Base-by-base conservation (phyloP, 768 basidiomycete genomes). In the Mycena capillaripes region DNA sequence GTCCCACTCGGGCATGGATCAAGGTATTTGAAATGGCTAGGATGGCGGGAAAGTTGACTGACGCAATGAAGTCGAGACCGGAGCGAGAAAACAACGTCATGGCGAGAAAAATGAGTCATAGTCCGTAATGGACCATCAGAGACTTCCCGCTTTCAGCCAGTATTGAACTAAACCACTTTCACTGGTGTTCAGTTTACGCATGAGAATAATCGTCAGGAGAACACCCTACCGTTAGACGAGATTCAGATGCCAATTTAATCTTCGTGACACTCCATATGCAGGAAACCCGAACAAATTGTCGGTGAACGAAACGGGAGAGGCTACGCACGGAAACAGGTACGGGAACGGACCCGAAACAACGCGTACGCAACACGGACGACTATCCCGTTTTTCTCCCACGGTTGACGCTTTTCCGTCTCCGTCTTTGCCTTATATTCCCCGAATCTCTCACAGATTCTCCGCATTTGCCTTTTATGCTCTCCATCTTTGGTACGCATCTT, bases 1-100 rank as follows among this genome's bases (percentile, higher is more conserved):
- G 64, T 17, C 64, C 64, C 19, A 66, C 53, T 29, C 64, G 50
- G 17, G 64, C 52, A 56, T 66, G 64, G 19, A 66, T 66, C 9
- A 66, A 40, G 2, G 50, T 52, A 17, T 66, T 55, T 40, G 64
- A 36, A 25, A 66, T 56, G 23, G 52, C 64, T 27, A 66, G 12
- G 6, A 66, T 44, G 27, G 29, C 36, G 25, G 64, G 64, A 27
- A 66, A 55, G n/a, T 1, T 42, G 40, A 40, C 52, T 10, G 19
- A 16, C 1, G 7, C 38, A 19, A 66, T 55, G 52, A 44, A 42
- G 4, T 29, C 36, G 10, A 23, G 19, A 32, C 42, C 38, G 8
- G 64, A 66, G 16, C 23, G 0, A 9, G 27, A 12, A 12, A 66
- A 10, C 6, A n/a, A 9, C 14, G 62, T 44, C 19, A 64, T 53